Evolutionary conservation across 2,329 filamentous ascomycete species (phyloP).

Genomic region (Grosmannia huntii): DNA sequence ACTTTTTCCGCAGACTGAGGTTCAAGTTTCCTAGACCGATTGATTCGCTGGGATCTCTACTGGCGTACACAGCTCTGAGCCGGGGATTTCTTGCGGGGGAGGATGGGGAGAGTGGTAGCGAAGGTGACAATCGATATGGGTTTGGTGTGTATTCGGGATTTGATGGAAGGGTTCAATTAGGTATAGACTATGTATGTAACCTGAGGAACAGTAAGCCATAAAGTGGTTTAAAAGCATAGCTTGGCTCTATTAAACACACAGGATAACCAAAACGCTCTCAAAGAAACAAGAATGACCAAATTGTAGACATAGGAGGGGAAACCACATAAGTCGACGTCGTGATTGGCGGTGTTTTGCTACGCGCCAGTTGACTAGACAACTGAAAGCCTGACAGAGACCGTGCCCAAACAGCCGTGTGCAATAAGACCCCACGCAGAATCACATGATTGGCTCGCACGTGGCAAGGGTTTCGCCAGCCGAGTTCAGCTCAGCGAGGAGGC

Average conservation of each 20-base stretch:
- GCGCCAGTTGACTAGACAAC: neutral
- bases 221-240: too few relatives aligned
- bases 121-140: neutral
- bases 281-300: too few relatives aligned
- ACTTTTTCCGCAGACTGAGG: neutral
- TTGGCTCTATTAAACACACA: too few relatives aligned
- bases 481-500: neutral
- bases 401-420: neutral
- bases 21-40: neutral
- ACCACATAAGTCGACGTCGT: too few relatives aligned
- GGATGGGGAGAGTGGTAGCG: neutral
- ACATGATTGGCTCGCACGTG: conserved; percentile 1
- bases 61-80: neutral
- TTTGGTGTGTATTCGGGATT: neutral
- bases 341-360: neutral
- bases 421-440: neutral
- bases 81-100: neutral
- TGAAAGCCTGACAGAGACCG: neutral
- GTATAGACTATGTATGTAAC: neutral
- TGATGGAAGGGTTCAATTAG: neutral
- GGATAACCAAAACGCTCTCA: too few relatives aligned
- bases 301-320: too few relatives aligned
- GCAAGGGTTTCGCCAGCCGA: neutral
- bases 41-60: neutral
- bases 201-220: too few relatives aligned